Conservation (phyloP, 345 rosid species). For the Nasturtium officinale region DNA sequence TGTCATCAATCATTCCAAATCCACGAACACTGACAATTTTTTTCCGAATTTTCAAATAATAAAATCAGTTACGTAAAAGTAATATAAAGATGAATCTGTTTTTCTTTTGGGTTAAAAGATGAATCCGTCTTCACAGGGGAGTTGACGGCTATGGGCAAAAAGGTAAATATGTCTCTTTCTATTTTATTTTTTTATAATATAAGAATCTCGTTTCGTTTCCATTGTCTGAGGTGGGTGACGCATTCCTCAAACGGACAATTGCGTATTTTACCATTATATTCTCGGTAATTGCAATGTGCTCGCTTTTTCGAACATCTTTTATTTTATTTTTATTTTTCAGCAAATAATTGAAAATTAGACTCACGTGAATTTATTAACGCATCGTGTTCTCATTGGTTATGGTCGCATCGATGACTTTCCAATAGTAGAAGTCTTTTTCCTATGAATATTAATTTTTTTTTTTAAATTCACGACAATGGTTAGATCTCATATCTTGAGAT, state of each 20-base stretch:
- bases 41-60: too few relatives aligned
- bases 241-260: not conserved
- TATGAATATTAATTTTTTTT: not conserved
- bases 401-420: constrained; percentile 25
- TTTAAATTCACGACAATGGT: too few relatives aligned
- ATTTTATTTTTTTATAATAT: too few relatives aligned
- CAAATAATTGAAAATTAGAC: too few relatives aligned
- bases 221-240: constrained; percentile 35
- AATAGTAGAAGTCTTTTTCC: not conserved
- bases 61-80: too few relatives aligned
- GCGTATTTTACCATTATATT: constrained; percentile 6
- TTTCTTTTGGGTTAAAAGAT: not conserved
- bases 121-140: not conserved
- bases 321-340: too few relatives aligned
- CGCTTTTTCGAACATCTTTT: too few relatives aligned
- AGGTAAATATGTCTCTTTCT: not conserved
- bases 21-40: too few relatives aligned
- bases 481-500: too few relatives aligned
- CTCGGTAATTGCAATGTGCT: not conserved
- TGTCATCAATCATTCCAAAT: too few relatives aligned
- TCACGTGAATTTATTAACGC: too few relatives aligned
- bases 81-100: too few relatives aligned
- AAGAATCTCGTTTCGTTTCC: constrained; percentile 5
- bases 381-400: constrained; percentile 14
- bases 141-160: constrained; percentile 32